Percentiles rank a stretch among this genome's conserved stretches.
These are phyloP conservation scores for Nematodospora valgi DNA, from an alignment of 805 yeast genomes.

Conservation along the genomic window DNA sequence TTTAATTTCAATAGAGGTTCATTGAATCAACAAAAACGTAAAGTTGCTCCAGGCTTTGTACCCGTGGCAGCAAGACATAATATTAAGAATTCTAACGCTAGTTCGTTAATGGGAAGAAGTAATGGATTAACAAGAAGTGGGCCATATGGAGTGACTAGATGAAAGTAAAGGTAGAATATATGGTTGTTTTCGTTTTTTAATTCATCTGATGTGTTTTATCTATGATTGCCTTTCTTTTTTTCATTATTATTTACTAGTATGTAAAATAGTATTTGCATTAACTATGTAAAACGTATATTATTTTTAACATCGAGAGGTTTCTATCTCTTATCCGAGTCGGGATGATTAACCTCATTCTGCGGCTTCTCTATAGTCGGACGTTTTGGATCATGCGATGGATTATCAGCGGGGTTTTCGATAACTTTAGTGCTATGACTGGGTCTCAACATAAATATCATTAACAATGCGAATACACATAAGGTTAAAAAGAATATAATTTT, in stretches of 20 bases:
- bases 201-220: slow-evolving; percentile 5
- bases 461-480: slow-evolving; percentile 65
- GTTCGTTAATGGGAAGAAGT: slow-evolving; percentile 8
- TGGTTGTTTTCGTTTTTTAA: no score
- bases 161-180: slow-evolving; percentile 31
- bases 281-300: background rate
- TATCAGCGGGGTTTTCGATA: slow-evolving; percentile 24
- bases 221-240: background rate
- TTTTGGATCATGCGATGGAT: background rate
- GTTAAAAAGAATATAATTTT: slow-evolving; percentile 74
- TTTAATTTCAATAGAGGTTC: slow-evolving; percentile 23
- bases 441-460: slow-evolving; percentile 67
- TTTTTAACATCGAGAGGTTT: background rate
- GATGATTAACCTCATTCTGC: background rate
- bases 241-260: background rate
- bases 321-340: background rate
- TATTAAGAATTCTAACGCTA: background rate
- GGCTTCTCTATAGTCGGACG: background rate
- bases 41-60: slow-evolving; percentile 18
- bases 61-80: slow-evolving; percentile 18
- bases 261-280: no score
- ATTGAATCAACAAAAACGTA: slow-evolving; percentile 23
- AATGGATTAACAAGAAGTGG: slow-evolving; percentile 16
- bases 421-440: slow-evolving; percentile 35
- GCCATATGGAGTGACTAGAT: slow-evolving; percentile 18